Base-by-base conservation (phyloP, 2,329 filamentous ascomycete species). In the Lasiodiplodia theobromae region DNA sequence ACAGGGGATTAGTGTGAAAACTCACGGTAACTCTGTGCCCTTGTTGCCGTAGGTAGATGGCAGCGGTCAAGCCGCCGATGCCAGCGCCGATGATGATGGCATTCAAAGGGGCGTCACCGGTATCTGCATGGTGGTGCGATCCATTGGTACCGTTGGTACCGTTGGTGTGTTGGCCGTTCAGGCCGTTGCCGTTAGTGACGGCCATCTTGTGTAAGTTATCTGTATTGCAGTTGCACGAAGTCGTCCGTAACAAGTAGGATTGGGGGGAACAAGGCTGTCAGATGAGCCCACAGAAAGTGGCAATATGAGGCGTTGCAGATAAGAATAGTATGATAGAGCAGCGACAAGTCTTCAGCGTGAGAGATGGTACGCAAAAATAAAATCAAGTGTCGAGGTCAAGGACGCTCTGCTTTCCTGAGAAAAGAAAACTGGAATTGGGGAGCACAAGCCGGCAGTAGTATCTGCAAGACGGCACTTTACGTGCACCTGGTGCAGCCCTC, bases 31-130 rank as follows among this genome's bases (percentile, higher is more conserved):
- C 84, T 16, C 78, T 71, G 71, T 88, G 86, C 2, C 86, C 86
- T 53, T 84, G 80, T 68, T 83, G 82, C 10, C 86, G 82, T 0
- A 89, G 77, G 18, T 82, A 83, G 40, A 89, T 84, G 0, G 85
- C 86, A 2, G 85, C 82, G 10, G 81, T 81, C 11, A 88, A 75
- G 0, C 86, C 86, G 11, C 85, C 86, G 53, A 88, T 86, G 2
- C 86, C 86, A 16, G 79, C 80, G 21, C 81, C 80, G 4, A 78
- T 75, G n/a, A 82, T 77, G 21, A 79, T 70, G 57, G 81, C 72
- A 66, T 78, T 77, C 11, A 68, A 38, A 3, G 40, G 51, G 14
- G 31, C 40, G 2, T n/a, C 40, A 7, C 8, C 16, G 2, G 25
- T 18, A 1, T 31, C 47, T 11, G 31, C 56, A 4, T 47, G n/a